A percentile compares a stretch with the other conserved stretches of the same genome.
These are phyloP conservation scores for Luffa aegyptiaca DNA, from an alignment of 306 rosid genomes.

Conservation along the genomic window DNA sequence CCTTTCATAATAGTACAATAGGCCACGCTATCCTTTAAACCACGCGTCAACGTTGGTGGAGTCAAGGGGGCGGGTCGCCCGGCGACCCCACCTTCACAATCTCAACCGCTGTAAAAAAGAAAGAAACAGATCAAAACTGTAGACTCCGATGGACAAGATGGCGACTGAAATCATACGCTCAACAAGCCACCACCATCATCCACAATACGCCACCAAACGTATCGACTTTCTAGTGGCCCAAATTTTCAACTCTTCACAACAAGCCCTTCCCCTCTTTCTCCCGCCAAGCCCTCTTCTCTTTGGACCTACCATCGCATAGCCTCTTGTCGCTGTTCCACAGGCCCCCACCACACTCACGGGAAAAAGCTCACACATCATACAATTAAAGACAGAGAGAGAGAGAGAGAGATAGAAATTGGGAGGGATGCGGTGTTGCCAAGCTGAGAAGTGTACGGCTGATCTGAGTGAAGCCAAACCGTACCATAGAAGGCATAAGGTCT, in stretches of 20 bases:
- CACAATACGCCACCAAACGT: conserved; percentile 1
- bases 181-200: not conserved
- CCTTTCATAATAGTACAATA: too few species aligned
- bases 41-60: not conserved
- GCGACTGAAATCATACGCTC: not conserved
- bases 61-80: not conserved
- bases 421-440: conserved; percentile 45
- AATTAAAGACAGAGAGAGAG: not conserved
- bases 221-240: conserved; percentile 2
- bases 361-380: conserved; percentile 9
- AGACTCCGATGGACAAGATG: not conserved
- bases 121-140: not conserved
- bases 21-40: not conserved
- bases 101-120: not conserved
- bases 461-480: conserved; percentile 51
- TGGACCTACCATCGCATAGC: not conserved
- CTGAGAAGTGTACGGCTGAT: conserved; percentile 53
- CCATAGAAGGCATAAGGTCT: conserved; percentile 56
- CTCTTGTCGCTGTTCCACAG: conserved; percentile 1
- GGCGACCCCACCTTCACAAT: not conserved
- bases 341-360: conserved; percentile 29
- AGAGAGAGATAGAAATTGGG: not conserved
- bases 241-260: not conserved
- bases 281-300: not conserved
- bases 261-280: not conserved